These are phyloP conservation scores for Kwoniella dejecticola DNA, from an alignment of 768 basidiomycete species.

Conservation along the genomic window DNA sequence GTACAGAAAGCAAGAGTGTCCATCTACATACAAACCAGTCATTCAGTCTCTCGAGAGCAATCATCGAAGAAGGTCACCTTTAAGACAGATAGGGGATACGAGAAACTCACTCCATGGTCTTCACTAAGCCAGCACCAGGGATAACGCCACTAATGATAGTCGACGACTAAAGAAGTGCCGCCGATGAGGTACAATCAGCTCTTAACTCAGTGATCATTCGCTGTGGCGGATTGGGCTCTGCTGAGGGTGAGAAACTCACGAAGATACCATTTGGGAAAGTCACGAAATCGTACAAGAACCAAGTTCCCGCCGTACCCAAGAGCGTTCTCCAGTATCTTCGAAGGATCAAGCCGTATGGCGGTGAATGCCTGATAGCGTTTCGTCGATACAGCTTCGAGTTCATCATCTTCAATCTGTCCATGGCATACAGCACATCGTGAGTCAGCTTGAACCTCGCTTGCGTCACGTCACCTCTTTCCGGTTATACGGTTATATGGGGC, in stretches of 20 bases:
- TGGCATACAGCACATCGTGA: background rate
- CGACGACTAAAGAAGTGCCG: conserved; percentile 39
- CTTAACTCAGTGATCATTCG: no score
- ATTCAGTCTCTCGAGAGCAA: no score
- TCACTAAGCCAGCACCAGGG: conserved; percentile 58
- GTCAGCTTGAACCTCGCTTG: background rate
- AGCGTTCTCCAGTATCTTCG: conserved; percentile 69
- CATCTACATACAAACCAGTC: conserved; percentile 25
- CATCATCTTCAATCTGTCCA: conserved; percentile 69
- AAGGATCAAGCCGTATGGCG: conserved; percentile 62
- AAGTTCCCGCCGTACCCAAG: conserved; percentile 73
- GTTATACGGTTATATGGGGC: no score
- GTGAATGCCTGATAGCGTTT: conserved; percentile 64
- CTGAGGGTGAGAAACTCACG: no score
- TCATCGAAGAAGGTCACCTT: no score
- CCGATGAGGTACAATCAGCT: no score
- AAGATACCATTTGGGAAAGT: conserved; percentile 66
- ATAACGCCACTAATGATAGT: conserved; percentile 71
- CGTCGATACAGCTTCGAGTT: conserved; percentile 67
- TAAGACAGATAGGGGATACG: background rate
- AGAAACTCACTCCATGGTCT: conserved; percentile 58
- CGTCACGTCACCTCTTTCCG: no score
- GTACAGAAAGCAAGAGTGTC: conserved; percentile 27
- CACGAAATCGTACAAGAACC: conserved; percentile 69
- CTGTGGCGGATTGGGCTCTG: no score